Percentiles rank a stretch among this genome's conserved stretches.
These are phyloP conservation scores for Stemphylium beticola DNA, from an alignment of 2,329 filamentous ascomycete genomes.

Conservation along the genomic window DNA sequence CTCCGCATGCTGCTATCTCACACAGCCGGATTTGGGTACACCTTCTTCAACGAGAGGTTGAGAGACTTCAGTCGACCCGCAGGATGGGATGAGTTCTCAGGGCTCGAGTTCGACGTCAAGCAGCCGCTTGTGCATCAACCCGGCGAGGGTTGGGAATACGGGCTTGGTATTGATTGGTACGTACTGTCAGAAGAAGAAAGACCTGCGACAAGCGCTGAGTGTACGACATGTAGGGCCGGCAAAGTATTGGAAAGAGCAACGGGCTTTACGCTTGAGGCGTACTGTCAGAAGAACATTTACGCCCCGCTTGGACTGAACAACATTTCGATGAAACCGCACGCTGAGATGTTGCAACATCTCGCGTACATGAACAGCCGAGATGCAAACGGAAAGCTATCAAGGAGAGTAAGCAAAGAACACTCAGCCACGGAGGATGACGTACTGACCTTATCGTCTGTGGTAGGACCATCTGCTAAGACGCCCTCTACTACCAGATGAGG, in stretches of 20 bases:
- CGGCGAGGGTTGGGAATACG: too few relatives aligned
- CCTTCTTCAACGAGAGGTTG: too few relatives aligned
- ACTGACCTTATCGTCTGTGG: neutral
- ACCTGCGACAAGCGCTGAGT: too few relatives aligned
- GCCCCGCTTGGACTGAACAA: neutral
- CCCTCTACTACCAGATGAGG: neutral
- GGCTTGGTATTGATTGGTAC: too few relatives aligned
- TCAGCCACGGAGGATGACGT: neutral
- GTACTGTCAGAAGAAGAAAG: too few relatives aligned
- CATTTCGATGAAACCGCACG: neutral
- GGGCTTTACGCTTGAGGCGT: neutral
- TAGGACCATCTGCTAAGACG: neutral
- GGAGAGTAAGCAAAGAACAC: neutral
- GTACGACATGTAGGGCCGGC: too few relatives aligned
- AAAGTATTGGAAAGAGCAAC: neutral
- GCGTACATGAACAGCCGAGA: neutral
- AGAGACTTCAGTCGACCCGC: too few relatives aligned
- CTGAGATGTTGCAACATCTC: neutral
- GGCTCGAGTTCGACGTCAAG: too few relatives aligned
- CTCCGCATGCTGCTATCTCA: too few relatives aligned
- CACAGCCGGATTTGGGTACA: too few relatives aligned
- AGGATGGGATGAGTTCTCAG: too few relatives aligned
- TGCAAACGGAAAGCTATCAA: neutral
- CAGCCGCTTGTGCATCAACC: too few relatives aligned
- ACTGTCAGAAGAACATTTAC: neutral